These are phyloP conservation scores for Oropetium thomaeum DNA, from an alignment of 176 grass and related monocot species.

Conservation along the genomic window DNA sequence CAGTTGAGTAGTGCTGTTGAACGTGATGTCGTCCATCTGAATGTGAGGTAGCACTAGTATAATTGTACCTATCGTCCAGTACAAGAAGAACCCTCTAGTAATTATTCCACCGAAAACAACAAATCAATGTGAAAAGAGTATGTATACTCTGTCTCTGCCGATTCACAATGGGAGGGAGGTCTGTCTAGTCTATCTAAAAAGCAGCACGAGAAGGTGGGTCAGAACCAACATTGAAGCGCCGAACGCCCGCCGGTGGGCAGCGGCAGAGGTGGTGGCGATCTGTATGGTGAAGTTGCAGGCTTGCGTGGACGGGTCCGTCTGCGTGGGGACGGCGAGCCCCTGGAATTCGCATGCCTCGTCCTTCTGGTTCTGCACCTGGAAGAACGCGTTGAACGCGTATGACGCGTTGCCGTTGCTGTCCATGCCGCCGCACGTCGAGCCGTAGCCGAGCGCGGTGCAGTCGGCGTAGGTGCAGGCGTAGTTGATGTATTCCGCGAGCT, in stretches of 20 bases:
- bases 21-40: not conserved
- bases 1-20: not conserved
- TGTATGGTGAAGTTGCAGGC: conserved; percentile 64
- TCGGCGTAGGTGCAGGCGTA: conserved; percentile 64
- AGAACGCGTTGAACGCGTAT: conserved; percentile 65
- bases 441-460: conserved; percentile 55
- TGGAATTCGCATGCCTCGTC: conserved; percentile 44
- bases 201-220: conserved; percentile 8
- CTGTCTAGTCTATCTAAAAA: not conserved
- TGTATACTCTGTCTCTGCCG: not conserved
- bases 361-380: conserved; percentile 55
- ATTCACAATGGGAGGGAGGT: not conserved
- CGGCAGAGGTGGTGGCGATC: conserved; percentile 32
- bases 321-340: conserved; percentile 40
- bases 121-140: not conserved
- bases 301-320: conserved; percentile 40
- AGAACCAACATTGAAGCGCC: not conserved
- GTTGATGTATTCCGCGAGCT: conserved; percentile 56
- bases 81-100: not conserved
- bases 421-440: conserved; percentile 53
- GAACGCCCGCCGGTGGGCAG: not conserved
- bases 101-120: not conserved
- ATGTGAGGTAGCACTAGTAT: conserved; percentile 13
- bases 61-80: not conserved
- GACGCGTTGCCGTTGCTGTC: conserved; percentile 60